These are phyloP conservation scores for Sclerotinia trifoliorum DNA, from an alignment of 2,329 filamentous ascomycete genomes.

Conservation along the genomic window DNA sequence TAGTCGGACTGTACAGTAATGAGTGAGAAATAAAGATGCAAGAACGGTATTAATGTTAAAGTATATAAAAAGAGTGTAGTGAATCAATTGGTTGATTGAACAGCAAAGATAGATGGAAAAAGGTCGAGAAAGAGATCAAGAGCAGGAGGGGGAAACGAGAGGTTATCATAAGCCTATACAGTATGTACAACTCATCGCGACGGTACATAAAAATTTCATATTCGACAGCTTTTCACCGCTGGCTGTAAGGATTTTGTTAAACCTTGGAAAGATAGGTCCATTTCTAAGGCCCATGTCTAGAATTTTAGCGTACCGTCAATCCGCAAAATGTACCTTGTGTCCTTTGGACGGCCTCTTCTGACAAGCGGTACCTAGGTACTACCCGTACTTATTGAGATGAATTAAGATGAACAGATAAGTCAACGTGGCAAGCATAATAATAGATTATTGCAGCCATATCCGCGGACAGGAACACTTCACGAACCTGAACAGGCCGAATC, in stretches of 20 bases:
- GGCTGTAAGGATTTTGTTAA: constrained; percentile 18
- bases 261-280: constrained; percentile 13
- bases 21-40: not conserved
- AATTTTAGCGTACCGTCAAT: constrained; percentile 8
- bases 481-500: not conserved
- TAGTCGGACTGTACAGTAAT: constrained; percentile 6
- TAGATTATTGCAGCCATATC: constrained; percentile 1
- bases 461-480: not conserved
- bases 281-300: constrained; percentile 9
- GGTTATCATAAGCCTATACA: constrained; percentile 17
- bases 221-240: constrained; percentile 19
- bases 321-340: constrained; percentile 8
- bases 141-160: constrained; percentile 21
- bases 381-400: not conserved
- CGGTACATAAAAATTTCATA: constrained; percentile 9
- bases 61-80: constrained; percentile 13
- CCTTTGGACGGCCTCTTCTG: constrained; percentile 3
- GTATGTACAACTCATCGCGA: constrained; percentile 25
- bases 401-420: constrained; percentile 15
- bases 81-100: constrained; percentile 4
- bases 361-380: constrained; percentile 10
- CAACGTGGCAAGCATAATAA: constrained; percentile 14
- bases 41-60: constrained; percentile 9
- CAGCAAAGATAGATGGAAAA: constrained; percentile 11
- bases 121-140: constrained; percentile 20